phyloP scores from a whole-genome alignment of 345 rosid species.

The Gossypium australe region DNA sequence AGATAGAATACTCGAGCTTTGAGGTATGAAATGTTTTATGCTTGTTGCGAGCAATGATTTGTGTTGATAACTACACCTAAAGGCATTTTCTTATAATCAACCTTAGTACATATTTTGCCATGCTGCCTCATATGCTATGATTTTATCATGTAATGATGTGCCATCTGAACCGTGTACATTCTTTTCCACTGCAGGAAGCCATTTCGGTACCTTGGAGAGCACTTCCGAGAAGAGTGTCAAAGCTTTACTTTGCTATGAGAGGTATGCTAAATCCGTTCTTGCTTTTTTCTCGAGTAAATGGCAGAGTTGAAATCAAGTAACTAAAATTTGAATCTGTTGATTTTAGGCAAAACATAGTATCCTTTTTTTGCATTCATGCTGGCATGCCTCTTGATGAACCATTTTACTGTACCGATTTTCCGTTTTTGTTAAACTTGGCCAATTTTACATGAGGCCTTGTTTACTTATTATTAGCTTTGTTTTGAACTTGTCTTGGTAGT shows the following conservation, averaged over 20 bases:
- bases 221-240: slow-evolving; percentile 58
- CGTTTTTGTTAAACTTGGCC: neutral
- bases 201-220: slow-evolving; percentile 68
- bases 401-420: neutral
- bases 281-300: neutral
- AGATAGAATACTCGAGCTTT: slow-evolving; percentile 65
- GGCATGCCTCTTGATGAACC: neutral
- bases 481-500: neutral
- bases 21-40: slow-evolving; percentile 43
- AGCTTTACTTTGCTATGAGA: slow-evolving; percentile 86
- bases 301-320: neutral
- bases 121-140: neutral
- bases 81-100: neutral
- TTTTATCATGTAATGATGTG: neutral
- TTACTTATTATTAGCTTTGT: neutral
- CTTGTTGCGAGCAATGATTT: neutral
- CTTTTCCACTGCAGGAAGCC: slow-evolving; percentile 53
- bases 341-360: neutral
- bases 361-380: neutral
- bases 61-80: neutral
- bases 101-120: neutral
- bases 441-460: neutral
- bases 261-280: slow-evolving; percentile 28
- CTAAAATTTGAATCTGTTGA: neutral
- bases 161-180: neutral